Evolutionary conservation across 257 asterid genomes (phyloP), one percentile per base, ranked within the genome.

Genomic region (Galeopsis tetrahit): DNA sequence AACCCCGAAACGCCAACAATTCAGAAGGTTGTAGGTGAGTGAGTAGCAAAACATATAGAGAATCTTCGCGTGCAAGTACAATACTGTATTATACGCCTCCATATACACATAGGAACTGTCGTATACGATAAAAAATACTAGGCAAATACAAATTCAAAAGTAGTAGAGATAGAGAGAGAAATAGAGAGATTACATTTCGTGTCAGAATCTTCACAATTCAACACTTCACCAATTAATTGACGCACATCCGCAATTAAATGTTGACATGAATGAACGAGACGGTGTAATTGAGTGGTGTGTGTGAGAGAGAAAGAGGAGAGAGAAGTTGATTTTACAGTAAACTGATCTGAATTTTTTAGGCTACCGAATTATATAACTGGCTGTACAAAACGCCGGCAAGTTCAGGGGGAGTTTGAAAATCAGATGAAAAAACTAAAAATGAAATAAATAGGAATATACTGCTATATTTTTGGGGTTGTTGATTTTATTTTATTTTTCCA

Each of bases 201-300:
- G 83, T 66, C 74, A 81, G 82, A 78, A 75, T 78, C 86, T 82
- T 65, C 79, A 63, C 17, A 82, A 78, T 82, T 78, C 81, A 81
- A 73, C 75, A 73, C 71, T 72, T 21, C 77, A 74, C 59, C 82
- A 71, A 74, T 74, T 56, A 77, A 74, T 73, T 44, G 72, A 21
- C 76, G 70, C 80, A 71, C 33, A 78, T 77, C 79, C 38, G 68
- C 46, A 70, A 82, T 62, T 75, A 59, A 78, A 68, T 78, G 82
- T 52, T 51, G 71, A 65, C 80, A 72, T 66, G 74, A 78, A 70
- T 57, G 76, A 74, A 78, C 72, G 60, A 77, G 32, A 57, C 71
- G 34, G 73, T n/a, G 79, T 66, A n/a, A 66, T 63, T 63, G 35
- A 67, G 58, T 21, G 28, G 61, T 17, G 79, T 68, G 64, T 43